Conservation (phyloP, 305 asterid genomes). For the Fraxinus greggii region DNA sequence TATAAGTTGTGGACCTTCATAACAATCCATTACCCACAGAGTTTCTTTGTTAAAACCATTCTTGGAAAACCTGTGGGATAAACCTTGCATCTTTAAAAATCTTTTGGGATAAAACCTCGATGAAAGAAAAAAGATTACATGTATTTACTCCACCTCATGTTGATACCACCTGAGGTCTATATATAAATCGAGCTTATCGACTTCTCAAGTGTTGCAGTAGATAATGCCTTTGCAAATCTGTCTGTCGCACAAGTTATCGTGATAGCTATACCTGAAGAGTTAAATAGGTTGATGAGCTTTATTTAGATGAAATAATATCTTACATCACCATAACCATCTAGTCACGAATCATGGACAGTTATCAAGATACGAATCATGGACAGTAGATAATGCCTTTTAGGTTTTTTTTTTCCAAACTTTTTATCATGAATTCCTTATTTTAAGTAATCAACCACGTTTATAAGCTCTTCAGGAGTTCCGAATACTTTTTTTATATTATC, state of each 20-base stretch:
- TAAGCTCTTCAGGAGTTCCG: not conserved
- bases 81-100: not conserved
- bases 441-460: too few species aligned
- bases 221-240: not conserved
- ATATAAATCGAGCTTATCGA: not conserved
- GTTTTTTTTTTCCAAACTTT: too few species aligned
- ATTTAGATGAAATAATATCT: not conserved
- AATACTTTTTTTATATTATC: too few species aligned
- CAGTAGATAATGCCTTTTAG: too few species aligned
- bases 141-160: not conserved
- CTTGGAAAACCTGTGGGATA: not conserved
- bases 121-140: not conserved
- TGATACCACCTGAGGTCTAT: not conserved
- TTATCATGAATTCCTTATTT: too few species aligned
- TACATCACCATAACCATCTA: not conserved
- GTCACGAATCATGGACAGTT: not conserved
- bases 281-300: not conserved
- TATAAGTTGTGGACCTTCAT: not conserved
- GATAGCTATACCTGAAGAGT: not conserved
- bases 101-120: not conserved
- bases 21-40: not conserved
- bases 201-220: not conserved
- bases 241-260: not conserved
- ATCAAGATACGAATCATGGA: not conserved
- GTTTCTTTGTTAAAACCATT: not conserved